Evolutionary conservation across 2,329 filamentous ascomycete species (phyloP).

Genomic region (Venturia carpophila): DNA sequence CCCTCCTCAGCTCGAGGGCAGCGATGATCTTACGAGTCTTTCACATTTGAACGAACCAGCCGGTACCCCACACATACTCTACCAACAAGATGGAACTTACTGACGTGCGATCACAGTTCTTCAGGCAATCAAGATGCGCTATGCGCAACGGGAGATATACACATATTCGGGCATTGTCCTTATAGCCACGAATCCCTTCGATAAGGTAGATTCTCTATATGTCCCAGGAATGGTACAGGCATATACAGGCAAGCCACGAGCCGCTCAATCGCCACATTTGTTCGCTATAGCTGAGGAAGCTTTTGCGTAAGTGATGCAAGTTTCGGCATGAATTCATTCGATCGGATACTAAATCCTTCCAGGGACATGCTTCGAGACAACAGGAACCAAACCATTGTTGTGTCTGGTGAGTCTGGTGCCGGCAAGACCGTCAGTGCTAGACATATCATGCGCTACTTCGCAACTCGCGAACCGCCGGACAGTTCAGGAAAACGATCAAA

Average conservation of each 20-base stretch:
- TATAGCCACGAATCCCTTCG: constrained; percentile 97
- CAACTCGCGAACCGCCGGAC: constrained; percentile 88
- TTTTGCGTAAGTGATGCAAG: constrained; percentile 65
- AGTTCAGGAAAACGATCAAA: constrained; percentile 71
- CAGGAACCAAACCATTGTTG: constrained; percentile 96
- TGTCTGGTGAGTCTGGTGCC: constrained; percentile 97
- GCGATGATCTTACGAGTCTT: constrained; percentile 93
- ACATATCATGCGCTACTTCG: constrained; percentile 99
- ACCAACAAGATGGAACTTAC: constrained; percentile 18
- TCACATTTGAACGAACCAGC: constrained; percentile 98
- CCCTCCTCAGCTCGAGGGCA: constrained; percentile 94
- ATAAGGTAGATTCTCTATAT: constrained; percentile 93
- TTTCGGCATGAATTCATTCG: background rate
- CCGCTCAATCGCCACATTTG: constrained; percentile 92
- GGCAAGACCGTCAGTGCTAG: constrained; percentile 99
- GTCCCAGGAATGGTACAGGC: constrained; percentile 99
- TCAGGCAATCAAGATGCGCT: constrained; percentile 94
- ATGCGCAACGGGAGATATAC: constrained; percentile 98
- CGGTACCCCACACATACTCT: constrained; percentile 49
- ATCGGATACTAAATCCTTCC: constrained; percentile 15
- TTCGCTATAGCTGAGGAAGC: constrained; percentile 99
- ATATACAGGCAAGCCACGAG: constrained; percentile 92
- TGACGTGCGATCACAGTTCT: constrained; percentile 55
- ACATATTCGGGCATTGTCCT: constrained; percentile 98
- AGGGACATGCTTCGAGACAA: constrained; percentile 95